Conservation (phyloP, 768 basidiomycete species). For the Termitomyces sp. region DNA sequence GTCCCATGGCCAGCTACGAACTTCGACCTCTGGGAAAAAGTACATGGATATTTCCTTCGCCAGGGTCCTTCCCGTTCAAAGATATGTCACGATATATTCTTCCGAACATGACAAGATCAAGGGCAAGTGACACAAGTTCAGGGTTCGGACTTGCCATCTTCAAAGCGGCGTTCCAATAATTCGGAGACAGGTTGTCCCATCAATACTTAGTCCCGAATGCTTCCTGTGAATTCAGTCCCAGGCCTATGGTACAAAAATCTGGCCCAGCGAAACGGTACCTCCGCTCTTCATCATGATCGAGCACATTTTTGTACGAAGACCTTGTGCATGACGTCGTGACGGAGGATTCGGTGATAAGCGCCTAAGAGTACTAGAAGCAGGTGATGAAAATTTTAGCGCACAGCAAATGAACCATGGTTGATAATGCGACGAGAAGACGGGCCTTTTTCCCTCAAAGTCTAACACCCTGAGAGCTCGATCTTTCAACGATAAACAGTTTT, state of each 20-base stretch:
- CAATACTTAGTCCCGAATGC: background rate
- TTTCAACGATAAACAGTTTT: background rate
- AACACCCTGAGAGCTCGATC: background rate
- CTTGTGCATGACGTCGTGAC: background rate
- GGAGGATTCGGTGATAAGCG: background rate
- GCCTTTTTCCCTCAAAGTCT: background rate
- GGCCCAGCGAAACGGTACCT: background rate
- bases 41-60: background rate
- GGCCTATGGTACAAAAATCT: background rate
- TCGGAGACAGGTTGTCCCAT: background rate
- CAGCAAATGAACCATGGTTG: background rate
- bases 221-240: background rate
- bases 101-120: background rate
- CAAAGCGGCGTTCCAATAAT: background rate
- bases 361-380: too few species aligned
- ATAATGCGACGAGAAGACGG: background rate
- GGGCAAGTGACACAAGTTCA: background rate
- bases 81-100: background rate
- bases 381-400: background rate
- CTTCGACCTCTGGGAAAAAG: background rate
- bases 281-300: background rate
- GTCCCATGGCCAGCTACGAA: background rate
- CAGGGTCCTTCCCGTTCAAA: background rate
- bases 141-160: background rate
- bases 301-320: background rate